phyloP scores from a whole-genome alignment of 805 yeast genomes.

The Kodamaea nitidulidarum region DNA sequence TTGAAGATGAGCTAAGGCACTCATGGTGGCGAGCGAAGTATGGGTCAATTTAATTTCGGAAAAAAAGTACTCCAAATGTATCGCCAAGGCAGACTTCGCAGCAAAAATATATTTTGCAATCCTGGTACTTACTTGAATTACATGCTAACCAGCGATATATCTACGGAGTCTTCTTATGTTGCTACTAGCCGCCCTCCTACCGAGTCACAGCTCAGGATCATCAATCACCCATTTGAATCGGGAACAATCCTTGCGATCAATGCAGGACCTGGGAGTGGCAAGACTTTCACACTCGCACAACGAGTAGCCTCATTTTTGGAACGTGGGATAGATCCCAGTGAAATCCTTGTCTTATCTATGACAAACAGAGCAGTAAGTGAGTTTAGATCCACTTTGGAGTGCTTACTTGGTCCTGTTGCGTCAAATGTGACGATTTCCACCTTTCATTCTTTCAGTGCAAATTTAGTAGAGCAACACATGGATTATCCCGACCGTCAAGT shows the following conservation, averaged over 20 bases:
- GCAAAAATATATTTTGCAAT: neutral
- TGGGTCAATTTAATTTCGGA: neutral
- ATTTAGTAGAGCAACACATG: conserved; percentile 25
- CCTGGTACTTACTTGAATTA: too few relatives aligned
- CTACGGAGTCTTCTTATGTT: too few relatives aligned
- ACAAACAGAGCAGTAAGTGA: conserved; percentile 66
- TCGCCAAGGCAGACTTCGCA: neutral
- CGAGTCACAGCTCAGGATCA: conserved; percentile 42
- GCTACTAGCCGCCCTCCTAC: neutral
- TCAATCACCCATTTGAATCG: conserved; percentile 36
- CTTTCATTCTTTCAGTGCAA: conserved; percentile 60
- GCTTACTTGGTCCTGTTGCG: conserved; percentile 31
- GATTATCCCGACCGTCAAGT: neutral
- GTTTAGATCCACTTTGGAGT: conserved; percentile 29
- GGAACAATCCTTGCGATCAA: conserved; percentile 45
- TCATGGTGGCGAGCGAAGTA: conserved; percentile 6
- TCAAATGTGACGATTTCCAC: conserved; percentile 45
- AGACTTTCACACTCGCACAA: conserved; percentile 55
- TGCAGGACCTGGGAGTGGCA: conserved; percentile 78
- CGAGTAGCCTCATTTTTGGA: conserved; percentile 48
- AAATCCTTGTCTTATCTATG: conserved; percentile 60
- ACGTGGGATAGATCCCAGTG: conserved; percentile 42
- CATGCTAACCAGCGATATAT: too few relatives aligned
- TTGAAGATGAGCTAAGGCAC: conserved; percentile 13
- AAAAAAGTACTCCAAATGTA: too few relatives aligned